A percentile compares a stretch with the other conserved stretches of the same genome.
These are phyloP conservation scores for Cladosporium velox DNA, from an alignment of 2,329 filamentous ascomycete genomes.

Conservation along the genomic window DNA sequence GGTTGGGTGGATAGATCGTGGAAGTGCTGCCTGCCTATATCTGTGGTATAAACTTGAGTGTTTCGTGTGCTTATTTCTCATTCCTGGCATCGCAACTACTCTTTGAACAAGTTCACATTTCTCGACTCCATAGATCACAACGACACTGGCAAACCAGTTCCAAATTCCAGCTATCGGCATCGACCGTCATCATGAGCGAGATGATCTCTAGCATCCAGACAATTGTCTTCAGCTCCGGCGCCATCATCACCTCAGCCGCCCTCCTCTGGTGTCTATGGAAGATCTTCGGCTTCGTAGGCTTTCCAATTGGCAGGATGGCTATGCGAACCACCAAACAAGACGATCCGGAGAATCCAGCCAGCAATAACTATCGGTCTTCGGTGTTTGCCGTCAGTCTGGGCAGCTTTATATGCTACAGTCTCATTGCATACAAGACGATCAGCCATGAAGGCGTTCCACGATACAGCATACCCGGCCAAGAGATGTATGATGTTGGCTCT, in stretches of 20 bases:
- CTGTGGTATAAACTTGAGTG: background rate
- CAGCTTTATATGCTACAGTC: background rate
- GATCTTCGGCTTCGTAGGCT: background rate
- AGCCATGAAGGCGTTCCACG: background rate
- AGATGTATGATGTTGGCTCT: background rate
- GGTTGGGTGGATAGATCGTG: background rate
- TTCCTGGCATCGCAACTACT: background rate
- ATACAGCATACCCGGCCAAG: background rate
- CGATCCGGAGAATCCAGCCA: background rate
- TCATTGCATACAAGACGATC: background rate
- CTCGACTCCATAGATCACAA: background rate
- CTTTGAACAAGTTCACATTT: background rate
- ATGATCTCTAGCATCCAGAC: background rate
- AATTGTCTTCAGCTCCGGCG: background rate
- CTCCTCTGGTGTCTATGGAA: background rate
- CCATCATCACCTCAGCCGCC: background rate
- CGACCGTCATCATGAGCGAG: background rate
- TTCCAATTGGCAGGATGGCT: background rate
- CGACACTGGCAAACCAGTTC: background rate
- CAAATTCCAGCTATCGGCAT: rapidly evolving
- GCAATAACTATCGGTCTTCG: background rate
- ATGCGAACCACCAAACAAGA: background rate
- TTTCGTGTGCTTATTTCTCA: background rate
- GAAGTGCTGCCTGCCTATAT: background rate
- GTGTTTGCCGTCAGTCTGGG: background rate